A percentile compares a stretch with the other conserved stretches of the same genome.
phyloP scores from a whole-genome alignment of 2,329 filamentous ascomycete genomes.

The Fusarium illudens region DNA sequence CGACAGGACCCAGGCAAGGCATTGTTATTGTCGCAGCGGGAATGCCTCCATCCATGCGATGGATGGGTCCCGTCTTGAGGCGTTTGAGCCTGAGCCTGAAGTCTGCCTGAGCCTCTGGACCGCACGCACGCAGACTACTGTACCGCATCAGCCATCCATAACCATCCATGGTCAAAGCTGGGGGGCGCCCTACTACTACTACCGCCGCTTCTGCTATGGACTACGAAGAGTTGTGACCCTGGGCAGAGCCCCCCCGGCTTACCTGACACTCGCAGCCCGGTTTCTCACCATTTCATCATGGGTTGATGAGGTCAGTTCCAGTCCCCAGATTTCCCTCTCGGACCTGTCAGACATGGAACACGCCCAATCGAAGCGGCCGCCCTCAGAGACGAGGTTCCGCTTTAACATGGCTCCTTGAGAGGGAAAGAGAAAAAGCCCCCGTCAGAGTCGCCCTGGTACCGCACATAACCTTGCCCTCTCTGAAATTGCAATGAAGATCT shows the following conservation, averaged over 20 bases:
- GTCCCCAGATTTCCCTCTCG: conserved; percentile 29
- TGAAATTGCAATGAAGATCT: conserved; percentile 42
- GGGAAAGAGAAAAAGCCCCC: conserved; percentile 5
- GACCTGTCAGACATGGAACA: conserved; percentile 4
- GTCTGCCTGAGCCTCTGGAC: conserved; percentile 30
- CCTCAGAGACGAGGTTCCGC: not conserved
- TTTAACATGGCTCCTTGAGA: not conserved
- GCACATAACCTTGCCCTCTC: conserved; percentile 24
- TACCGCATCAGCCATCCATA: not conserved
- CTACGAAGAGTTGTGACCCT: conserved; percentile 4
- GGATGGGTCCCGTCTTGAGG: conserved; percentile 1
- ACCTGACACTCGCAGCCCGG: conserved; percentile 12
- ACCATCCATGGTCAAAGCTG: conserved; percentile 26
- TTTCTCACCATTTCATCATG: conserved; percentile 21
- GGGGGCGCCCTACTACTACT: conserved; percentile 1
- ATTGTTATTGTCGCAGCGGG: conserved; percentile 8
- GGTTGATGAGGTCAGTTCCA: conserved; percentile 34
- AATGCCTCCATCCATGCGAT: conserved; percentile 24
- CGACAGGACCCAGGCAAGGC: conserved; percentile 4
- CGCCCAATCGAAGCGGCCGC: conserved; percentile 4
- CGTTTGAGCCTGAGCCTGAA: conserved; percentile 25
- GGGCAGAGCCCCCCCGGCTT: not conserved
- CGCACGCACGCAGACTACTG: no score
- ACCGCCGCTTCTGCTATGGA: conserved; percentile 11
- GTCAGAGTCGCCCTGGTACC: conserved; percentile 17